phyloP scores from a whole-genome alignment of 2,329 filamentous ascomycete species.

The Xylariomycetidae sp. region DNA sequence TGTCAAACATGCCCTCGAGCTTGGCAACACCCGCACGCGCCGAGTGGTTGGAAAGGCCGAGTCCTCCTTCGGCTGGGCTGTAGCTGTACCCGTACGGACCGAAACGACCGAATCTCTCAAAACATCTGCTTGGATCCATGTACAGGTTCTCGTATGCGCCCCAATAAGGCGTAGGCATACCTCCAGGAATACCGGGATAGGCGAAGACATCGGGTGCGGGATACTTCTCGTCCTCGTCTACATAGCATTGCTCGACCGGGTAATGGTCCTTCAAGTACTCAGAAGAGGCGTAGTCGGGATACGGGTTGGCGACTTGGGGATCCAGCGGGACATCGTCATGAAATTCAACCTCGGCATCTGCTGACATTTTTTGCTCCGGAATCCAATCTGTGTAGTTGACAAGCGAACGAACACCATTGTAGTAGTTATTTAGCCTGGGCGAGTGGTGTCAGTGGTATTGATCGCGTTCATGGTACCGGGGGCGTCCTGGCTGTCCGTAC shows the following conservation, averaged over 20 bases:
- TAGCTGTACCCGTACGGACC: slow-evolving; percentile 67
- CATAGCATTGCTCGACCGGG: slow-evolving; percentile 35
- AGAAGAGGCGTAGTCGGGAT: slow-evolving; percentile 19
- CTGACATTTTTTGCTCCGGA: slow-evolving; percentile 18
- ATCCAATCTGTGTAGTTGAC: slow-evolving; percentile 23
- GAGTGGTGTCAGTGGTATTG: slow-evolving; percentile 1
- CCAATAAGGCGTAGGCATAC: slow-evolving; percentile 59
- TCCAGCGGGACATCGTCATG: slow-evolving; percentile 19
- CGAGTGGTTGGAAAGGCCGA: slow-evolving; percentile 52
- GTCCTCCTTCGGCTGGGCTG: slow-evolving; percentile 54
- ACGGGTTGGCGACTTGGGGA: slow-evolving; percentile 21
- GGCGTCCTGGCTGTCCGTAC: too few species aligned
- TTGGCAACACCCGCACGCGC: slow-evolving; percentile 55
- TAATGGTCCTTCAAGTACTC: slow-evolving; percentile 22
- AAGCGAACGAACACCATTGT: slow-evolving; percentile 22
- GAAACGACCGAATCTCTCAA: slow-evolving; percentile 62
- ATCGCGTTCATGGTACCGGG: too few species aligned
- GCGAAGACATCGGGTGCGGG: slow-evolving; percentile 33
- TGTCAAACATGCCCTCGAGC: slow-evolving; percentile 29
- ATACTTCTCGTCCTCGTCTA: slow-evolving; percentile 40
- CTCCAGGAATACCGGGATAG: slow-evolving; percentile 54
- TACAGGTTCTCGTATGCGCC: slow-evolving; percentile 58
- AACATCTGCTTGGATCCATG: slow-evolving; percentile 59
- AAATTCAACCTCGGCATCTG: slow-evolving; percentile 14
- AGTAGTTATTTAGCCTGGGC: slow-evolving; percentile 20